A percentile compares a stretch with the other conserved stretches of the same genome.
Conservation (phyloP, 2,329 filamentous ascomycete genomes). For the Cladophialophora yegresii region DNA sequence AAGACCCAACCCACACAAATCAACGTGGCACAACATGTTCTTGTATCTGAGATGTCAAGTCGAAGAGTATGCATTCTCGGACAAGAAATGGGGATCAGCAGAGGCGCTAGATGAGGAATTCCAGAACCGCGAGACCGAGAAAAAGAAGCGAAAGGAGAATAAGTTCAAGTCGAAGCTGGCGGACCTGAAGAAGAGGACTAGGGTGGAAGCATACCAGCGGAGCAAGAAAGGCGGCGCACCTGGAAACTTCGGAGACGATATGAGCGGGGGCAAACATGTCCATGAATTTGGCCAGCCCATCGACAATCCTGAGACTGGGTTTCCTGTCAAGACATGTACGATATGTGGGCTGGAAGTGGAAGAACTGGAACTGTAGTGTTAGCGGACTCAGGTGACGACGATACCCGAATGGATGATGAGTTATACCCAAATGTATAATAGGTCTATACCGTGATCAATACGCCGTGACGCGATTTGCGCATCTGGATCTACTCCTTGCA, state of each 20-base stretch:
- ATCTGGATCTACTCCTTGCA: not conserved
- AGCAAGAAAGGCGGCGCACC: slow-evolving; percentile 58
- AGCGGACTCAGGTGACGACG: not conserved
- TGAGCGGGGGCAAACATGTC: slow-evolving; percentile 72
- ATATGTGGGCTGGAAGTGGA: slow-evolving; percentile 70
- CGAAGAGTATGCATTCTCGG: slow-evolving; percentile 83
- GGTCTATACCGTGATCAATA: not conserved
- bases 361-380: slow-evolving; percentile 60
- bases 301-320: slow-evolving; percentile 58
- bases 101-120: slow-evolving; percentile 89
- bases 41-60: slow-evolving; percentile 91
- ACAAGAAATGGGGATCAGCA: slow-evolving; percentile 83
- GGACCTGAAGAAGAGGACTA: slow-evolving; percentile 88
- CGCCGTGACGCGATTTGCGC: not conserved
- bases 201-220: slow-evolving; percentile 83
- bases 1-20: slow-evolving; percentile 91
- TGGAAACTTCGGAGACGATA: slow-evolving; percentile 71
- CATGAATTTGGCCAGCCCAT: slow-evolving; percentile 76
- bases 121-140: slow-evolving; percentile 72
- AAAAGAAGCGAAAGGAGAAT: slow-evolving; percentile 81
- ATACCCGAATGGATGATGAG: slow-evolving; percentile 2
- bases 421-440: too few relatives aligned
- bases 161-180: slow-evolving; percentile 88
- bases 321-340: slow-evolving; percentile 69
- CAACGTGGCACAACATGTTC: slow-evolving; percentile 99